Evolutionary conservation across 2,329 filamentous ascomycete genomes (phyloP).

Genomic region (Orbilia ellipsospora): DNA sequence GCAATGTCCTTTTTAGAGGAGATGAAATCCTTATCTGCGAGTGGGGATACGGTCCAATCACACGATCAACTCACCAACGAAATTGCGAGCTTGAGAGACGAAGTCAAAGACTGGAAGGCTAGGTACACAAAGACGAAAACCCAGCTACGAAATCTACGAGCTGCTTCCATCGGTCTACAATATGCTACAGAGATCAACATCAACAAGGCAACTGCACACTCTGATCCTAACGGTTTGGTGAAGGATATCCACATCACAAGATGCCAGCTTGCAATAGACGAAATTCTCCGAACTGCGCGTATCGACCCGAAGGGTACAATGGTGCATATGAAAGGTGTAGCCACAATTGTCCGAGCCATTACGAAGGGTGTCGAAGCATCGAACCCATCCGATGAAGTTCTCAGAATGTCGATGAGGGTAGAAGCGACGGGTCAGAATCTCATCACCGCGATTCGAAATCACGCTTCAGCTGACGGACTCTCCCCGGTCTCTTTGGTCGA

Average conservation of each 20-base stretch:
- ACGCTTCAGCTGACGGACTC: conserved; percentile 81
- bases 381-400: conserved; percentile 68
- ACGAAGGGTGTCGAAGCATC: conserved; percentile 77
- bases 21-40: conserved; percentile 88
- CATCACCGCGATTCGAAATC: conserved; percentile 94
- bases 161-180: conserved; percentile 76
- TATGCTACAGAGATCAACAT: conserved; percentile 63
- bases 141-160: conserved; percentile 82
- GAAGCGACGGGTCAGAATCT: conserved; percentile 95
- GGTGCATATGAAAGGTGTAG: conserved; percentile 86
- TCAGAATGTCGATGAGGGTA: conserved; percentile 80
- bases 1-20: conserved; percentile 85
- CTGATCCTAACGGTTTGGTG: conserved; percentile 78
- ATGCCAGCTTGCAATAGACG: conserved; percentile 94
- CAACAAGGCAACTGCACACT: conserved; percentile 77
- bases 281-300: conserved; percentile 80
- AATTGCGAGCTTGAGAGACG: conserved; percentile 79
- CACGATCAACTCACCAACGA: conserved; percentile 81
- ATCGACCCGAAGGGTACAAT: conserved; percentile 80
- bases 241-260: conserved; percentile 93
- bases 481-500: conserved; percentile 94
- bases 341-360: conserved; percentile 83
- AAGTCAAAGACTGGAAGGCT: conserved; percentile 89
- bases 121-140: conserved; percentile 90
- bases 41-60: conserved; percentile 79